Evolutionary conservation across 768 basidiomycete genomes (phyloP), one percentile per base, ranked within the genome.

Genomic region (Sutorius australiensis): DNA sequence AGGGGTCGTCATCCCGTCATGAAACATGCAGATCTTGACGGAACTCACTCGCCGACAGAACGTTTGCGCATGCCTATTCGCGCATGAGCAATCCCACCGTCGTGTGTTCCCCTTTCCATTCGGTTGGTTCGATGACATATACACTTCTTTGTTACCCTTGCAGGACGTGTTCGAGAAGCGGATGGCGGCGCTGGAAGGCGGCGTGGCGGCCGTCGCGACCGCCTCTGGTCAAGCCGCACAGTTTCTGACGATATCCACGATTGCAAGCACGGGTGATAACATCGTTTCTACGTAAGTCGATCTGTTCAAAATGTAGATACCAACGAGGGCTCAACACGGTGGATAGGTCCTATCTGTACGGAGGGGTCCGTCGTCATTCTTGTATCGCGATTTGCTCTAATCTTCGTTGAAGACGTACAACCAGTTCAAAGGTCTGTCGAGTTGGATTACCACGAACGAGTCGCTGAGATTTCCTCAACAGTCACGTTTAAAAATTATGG

Each of bases 81-180:
- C 61, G 61, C 30, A 55, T 61, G 3, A 61, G 60, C 39, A 61
- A 61, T 38, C 61, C 61, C 19, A 62, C 61, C 14, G 57, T 61
- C 31, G 61, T 62, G 14, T 41, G 57, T 54, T 28, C 10, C 7
- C 16, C 6, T 27, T 13, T 10, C 7, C 10, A 8, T 33, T n/a
- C 7, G 16, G 21, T 4, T 8, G 11, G 2, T 12, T 40, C 12
- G 31, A 3, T 54, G 27, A 46, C 16, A n/a, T 14, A 38, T 19
- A 10, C 0, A 6, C 7, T 8, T 16, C 0, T 21, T 13, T 31
- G 1, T 9, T n/a, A 10, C 13, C 0, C 27, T 13, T 36, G 14
- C 36, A 87, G 86, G 84, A 83, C 50, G 85, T 90, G 1, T 89
- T 92, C 58, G 90, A 92, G 67, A 78, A 84, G 51, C 82, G 89